Evolutionary conservation across 2,329 filamentous ascomycete species (phyloP), one percentile per base, ranked within the genome.

Genomic region (Teratosphaeriaceae sp.): DNA sequence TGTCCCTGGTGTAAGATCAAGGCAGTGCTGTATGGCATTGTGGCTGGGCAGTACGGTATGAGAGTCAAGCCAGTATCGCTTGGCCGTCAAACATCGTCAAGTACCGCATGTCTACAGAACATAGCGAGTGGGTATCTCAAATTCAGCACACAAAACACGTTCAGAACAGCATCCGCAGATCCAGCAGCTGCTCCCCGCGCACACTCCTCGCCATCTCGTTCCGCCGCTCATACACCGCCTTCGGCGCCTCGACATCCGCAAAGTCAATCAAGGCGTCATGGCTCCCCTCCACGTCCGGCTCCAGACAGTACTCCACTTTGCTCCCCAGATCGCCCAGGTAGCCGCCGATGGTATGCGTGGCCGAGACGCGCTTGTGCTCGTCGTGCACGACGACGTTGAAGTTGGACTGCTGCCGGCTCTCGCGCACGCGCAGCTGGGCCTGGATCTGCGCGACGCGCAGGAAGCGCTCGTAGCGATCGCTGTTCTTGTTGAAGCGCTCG

Each of bases 401-500:
- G 13, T 72, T 68, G 1, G 79, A 78, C 1, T 65, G 55, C 19
- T 66, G 65, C 18, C 72, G 69, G 0, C 80, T 79, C 16, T 72
- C 69, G 27, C 84, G 76, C 18, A 86, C 72, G 1, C 84, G 73
- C 0, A 72, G 64, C 58, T 88, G 84, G 0, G 84, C 84, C 13
- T 78, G 75, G 5, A 80, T 66, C 0, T 84, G 77, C 1, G 81
- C 71, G 7, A 65, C 55, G 2, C 60, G 55, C 2, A 65, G 52
- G 8, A 54, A 47, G 19, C 55, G 52, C 16, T 53, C 38, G 38
- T 52, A 51, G 19, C 44, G 30, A 30, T 49, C 30, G 23, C 38
- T 31, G 44, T n/a, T n/a, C n/a, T n/a, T n/a, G n/a, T 44, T 27
- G 31, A 48, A 22, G 12, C 45, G 12, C 9, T 47, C 42, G 30